Conservation (phyloP, 2,329 filamentous ascomycete species). For the Scorias spongiosa region DNA sequence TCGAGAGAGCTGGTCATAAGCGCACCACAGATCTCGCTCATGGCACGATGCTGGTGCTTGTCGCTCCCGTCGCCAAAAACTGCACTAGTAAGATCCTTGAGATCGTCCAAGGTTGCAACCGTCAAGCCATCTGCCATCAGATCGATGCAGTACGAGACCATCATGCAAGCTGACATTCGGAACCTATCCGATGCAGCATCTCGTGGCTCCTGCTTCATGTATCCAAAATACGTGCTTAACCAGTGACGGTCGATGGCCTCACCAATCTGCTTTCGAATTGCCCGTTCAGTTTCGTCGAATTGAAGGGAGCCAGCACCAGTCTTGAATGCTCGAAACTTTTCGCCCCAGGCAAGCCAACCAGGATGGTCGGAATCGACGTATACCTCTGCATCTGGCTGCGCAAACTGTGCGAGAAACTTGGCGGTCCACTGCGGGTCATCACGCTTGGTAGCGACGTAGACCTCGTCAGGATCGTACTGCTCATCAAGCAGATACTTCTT, state of each 20-base stretch:
- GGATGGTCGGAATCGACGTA: slow-evolving; percentile 86
- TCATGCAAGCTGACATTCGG: slow-evolving; percentile 71
- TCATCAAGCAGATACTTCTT: slow-evolving; percentile 72
- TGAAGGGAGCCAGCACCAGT: slow-evolving; percentile 53
- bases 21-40: slow-evolving; percentile 81
- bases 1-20: slow-evolving; percentile 70
- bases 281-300: slow-evolving; percentile 69
- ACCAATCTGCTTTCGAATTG: slow-evolving; percentile 65
- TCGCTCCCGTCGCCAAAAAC: slow-evolving; percentile 88
- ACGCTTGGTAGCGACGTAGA: slow-evolving; percentile 56
- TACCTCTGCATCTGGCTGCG: slow-evolving; percentile 63
- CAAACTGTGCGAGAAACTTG: slow-evolving; percentile 64
- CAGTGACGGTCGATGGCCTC: slow-evolving; percentile 65
- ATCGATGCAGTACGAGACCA: slow-evolving; percentile 81
- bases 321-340: slow-evolving; percentile 66
- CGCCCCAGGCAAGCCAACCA: slow-evolving; percentile 93
- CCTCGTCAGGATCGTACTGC: slow-evolving; percentile 61
- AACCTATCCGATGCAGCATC: slow-evolving; percentile 73
- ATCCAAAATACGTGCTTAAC: slow-evolving; percentile 78
- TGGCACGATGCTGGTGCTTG: slow-evolving; percentile 94
- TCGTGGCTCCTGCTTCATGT: slow-evolving; percentile 89
- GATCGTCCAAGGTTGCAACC: slow-evolving; percentile 65
- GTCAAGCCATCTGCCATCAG: slow-evolving; percentile 71
- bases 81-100: slow-evolving; percentile 61
- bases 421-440: slow-evolving; percentile 66